Conservation (phyloP, 1,284 basidiomycete species). For the Microbotryum lychnidis-dioicae region DNA sequence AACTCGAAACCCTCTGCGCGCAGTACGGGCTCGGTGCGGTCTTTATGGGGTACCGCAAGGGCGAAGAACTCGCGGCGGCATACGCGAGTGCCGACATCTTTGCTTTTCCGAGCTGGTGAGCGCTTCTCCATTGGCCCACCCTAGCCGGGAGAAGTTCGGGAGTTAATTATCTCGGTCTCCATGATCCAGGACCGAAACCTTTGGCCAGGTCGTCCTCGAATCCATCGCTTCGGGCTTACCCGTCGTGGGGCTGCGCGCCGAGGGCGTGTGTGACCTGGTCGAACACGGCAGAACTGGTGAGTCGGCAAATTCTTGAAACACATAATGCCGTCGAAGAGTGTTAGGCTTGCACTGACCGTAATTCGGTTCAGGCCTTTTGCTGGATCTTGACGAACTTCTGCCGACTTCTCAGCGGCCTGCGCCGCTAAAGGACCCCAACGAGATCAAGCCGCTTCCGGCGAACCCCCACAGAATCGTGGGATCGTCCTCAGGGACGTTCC, state of each 20-base stretch:
- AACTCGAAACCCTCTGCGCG: conserved; percentile 45
- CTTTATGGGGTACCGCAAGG: conserved; percentile 49
- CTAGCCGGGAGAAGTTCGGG: background rate
- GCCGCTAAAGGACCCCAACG: conserved; percentile 32
- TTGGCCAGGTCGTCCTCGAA: conserved; percentile 52
- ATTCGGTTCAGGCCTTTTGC: conserved; percentile 12
- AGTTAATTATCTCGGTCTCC: background rate
- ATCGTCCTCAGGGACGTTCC: conserved; percentile 37
- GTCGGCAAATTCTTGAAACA: background rate
- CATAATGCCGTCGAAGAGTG: no score
- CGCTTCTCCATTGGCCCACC: background rate
- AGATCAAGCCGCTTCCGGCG: conserved; percentile 33
- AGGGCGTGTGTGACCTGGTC: conserved; percentile 52
- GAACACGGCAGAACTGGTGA: conserved; percentile 44
- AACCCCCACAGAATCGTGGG: conserved; percentile 25
- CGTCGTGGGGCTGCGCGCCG: conserved; percentile 51
- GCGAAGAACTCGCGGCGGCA: conserved; percentile 42
- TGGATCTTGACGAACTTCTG: conserved; percentile 21
- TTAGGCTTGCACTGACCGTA: no score
- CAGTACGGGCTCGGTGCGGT: conserved; percentile 45
- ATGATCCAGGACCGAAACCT: conserved; percentile 44
- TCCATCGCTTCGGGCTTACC: conserved; percentile 51
- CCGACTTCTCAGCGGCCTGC: conserved; percentile 2
- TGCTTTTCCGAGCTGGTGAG: conserved; percentile 44
- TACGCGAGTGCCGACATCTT: conserved; percentile 52